Base-by-base conservation (phyloP, 1,139 yeast species). In the Petasospora fabianii region DNA sequence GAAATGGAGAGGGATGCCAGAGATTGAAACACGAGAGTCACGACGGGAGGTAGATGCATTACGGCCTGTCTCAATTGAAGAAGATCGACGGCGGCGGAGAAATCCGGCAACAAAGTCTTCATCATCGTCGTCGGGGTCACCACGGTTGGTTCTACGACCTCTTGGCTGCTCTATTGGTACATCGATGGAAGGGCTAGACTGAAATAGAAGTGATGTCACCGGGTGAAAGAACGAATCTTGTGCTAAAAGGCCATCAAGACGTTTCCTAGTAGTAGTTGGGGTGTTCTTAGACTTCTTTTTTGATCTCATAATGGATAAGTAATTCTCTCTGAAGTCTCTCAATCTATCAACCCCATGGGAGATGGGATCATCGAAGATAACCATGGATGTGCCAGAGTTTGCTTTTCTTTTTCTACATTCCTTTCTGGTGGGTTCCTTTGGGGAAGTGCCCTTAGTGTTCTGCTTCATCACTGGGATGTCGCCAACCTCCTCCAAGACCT, bases 31-130 rank as follows among this genome's bases (percentile, higher is more conserved):
- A n/a, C 58, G 34, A 2, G 59, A 55, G 18, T 43, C 35, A 28
- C 53, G 45, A 45, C 59, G 50, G 12, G 51, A 37, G 2, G 26
- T 11, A 2, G 54, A 47, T 3, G 39, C 30, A 30, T 49, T 47
- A 48, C 57, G 50, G 22, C 42, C 49, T 5, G 44, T 38, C 32
- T 54, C 58, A 29, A 54, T 42, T 0, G 57, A 51, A 20, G 53
- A 48, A 4, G 56, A 51, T 16, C 55, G 45, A 35, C 58, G 46
- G 36, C 46, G 49, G 34, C 53, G 46, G 31, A 48, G 24, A 13
- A 53, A 27, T 2, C 48, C 46, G 37, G 54, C 53, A 24, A 54
- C 46, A 20, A 54, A 52, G 38, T 53, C 56, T 14, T 42, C 48
- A 16, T 47, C 44, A 14, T 37, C 41, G 2, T 34, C 36, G 14